These are phyloP conservation scores for Puya raimondii DNA, from an alignment of 176 grass and related monocot species.

Conservation along the genomic window DNA sequence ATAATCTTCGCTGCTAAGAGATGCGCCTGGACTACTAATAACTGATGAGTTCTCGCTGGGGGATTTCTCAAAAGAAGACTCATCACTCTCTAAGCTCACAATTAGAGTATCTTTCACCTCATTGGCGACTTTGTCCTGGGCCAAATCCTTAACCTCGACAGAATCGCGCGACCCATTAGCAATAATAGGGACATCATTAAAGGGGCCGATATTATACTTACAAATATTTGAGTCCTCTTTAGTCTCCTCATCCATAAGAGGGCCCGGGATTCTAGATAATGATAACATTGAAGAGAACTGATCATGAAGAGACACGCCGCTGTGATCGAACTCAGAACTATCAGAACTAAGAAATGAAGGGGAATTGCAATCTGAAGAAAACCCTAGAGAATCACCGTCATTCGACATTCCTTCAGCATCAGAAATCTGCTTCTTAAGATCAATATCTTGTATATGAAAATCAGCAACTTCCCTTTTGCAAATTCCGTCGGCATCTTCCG, in stretches of 20 bases:
- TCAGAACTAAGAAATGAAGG: constrained; percentile 12
- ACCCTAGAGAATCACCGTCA: not conserved
- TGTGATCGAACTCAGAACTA: constrained; percentile 12
- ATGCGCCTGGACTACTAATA: constrained; percentile 18
- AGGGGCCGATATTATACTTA: not conserved
- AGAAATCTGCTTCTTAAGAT: not conserved
- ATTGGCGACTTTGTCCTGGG: not conserved
- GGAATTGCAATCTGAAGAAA: constrained; percentile 16
- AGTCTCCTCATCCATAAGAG: not conserved
- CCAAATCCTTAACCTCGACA: constrained; percentile 11
- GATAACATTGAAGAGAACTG: constrained; percentile 7
- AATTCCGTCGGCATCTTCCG: not conserved
- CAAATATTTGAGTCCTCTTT: constrained; percentile 8
- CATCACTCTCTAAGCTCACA: constrained; percentile 5
- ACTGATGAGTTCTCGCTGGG: constrained; percentile 17
- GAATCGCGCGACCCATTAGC: not conserved
- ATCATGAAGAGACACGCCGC: constrained; percentile 11
- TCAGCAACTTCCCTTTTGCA: not conserved
- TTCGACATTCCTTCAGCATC: not conserved
- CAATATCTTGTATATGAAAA: not conserved
- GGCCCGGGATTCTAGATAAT: not conserved
- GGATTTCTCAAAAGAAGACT: constrained; percentile 23
- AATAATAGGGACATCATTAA: constrained; percentile 5
- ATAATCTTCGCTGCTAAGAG: constrained; percentile 17
- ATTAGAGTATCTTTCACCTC: constrained; percentile 12